Base-by-base conservation (phyloP, 805 yeast genomes). In the Hanseniaspora singularis region DNA sequence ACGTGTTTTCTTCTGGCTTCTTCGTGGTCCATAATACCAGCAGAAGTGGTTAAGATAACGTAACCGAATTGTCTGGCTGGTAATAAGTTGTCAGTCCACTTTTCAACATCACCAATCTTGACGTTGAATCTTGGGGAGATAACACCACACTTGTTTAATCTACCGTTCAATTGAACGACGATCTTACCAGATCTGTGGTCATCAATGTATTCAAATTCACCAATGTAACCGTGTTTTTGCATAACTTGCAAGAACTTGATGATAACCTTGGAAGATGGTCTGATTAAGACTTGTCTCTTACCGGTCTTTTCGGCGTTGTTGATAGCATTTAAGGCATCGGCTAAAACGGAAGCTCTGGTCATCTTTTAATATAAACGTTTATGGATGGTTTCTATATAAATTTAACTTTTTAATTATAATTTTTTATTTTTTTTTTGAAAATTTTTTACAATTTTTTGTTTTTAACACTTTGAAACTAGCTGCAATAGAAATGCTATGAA, bases 1-100 rank as follows among this genome's bases (percentile, higher is more conserved):
- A 88, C 96, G 77, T 88, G 96, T 84, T 88, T 89, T 81, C 96
- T 83, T 81, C 95, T 85, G 66, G 97, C 97, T 77, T 88, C 96
- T 79, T 89, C 96, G 78, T 88, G 97, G 80, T 89, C 96, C 95
- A 88, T 87, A 65, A 88, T 88, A 76, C 97, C 97, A 64, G 96
- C 96, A 64, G 96, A 89, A 63, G 97, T 88, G 74, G 97, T 89
- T 70, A 88, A 79, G 72, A 88, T 84, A 67, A 88, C 88, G 81
- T 72, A 87, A 76, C 97, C 97, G 67, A 88, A 89, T 75, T 88
- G 97, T 82, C 97, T 86, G 59, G 97, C 95, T 71, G 97, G 97
- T 67, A 88, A 77, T 69, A 88, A 81, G 84, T 88, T 86, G 71
- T 81, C 94, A 63, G 95, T 86, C 97, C 97, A 88, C 76, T 85